A percentile compares a stretch with the other conserved stretches of the same genome.
phyloP scores from a whole-genome alignment of 2,329 filamentous ascomycete genomes.

The Penicillium sclerotiorum region DNA sequence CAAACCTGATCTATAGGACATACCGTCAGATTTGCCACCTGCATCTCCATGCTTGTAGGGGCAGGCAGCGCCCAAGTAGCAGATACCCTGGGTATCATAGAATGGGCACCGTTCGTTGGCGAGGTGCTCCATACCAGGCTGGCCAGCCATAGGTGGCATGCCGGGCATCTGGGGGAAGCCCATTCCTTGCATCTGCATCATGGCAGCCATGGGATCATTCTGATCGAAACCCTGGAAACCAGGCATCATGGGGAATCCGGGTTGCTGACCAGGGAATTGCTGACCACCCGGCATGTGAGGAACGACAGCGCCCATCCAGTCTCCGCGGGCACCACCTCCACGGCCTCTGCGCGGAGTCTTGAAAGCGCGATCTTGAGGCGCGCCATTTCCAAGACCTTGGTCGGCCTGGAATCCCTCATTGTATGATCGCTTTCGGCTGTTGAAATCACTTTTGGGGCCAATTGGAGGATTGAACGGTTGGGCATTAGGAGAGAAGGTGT shows the following conservation, averaged over 20 bases:
- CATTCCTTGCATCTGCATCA: conserved; percentile 58
- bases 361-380: conserved; percentile 49
- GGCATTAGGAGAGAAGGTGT: conserved; percentile 25
- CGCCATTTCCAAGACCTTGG: conserved; percentile 44
- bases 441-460: conserved; percentile 29
- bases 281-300: conserved; percentile 23
- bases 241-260: conserved; percentile 43
- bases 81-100: conserved; percentile 63
- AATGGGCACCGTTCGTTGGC: conserved; percentile 54
- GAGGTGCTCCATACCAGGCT: conserved; percentile 32
- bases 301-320: conserved; percentile 38
- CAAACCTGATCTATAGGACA: background rate
- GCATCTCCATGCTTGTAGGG: conserved; percentile 59
- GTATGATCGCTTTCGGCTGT: conserved; percentile 56
- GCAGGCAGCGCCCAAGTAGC: conserved; percentile 58
- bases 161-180: conserved; percentile 53
- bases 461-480: conserved; percentile 26
- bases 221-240: conserved; percentile 57
- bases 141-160: conserved; percentile 44
- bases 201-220: conserved; percentile 57
- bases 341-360: conserved; percentile 47
- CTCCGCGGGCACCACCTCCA: conserved; percentile 48
- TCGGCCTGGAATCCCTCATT: conserved; percentile 53
- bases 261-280: conserved; percentile 32
- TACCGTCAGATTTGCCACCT: conserved; percentile 44